A percentile compares a stretch with the other conserved stretches of the same genome.
These are phyloP conservation scores for Nigrospora sphaerica DNA, from an alignment of 2,329 filamentous ascomycete genomes.

Conservation along the genomic window DNA sequence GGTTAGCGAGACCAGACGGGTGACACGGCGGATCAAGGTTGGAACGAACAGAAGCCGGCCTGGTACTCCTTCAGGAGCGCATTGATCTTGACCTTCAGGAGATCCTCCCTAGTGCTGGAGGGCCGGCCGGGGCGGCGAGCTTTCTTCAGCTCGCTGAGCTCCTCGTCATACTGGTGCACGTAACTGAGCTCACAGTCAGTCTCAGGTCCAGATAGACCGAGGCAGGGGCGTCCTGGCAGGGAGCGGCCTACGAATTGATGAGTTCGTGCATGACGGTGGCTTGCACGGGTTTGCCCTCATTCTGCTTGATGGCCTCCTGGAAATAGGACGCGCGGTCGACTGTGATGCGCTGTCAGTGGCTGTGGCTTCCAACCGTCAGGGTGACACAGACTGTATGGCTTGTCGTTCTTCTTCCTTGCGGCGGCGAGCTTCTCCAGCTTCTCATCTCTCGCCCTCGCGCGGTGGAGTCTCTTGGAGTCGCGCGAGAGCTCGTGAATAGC, in stretches of 20 bases:
- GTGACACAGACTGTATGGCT: constrained; percentile 56
- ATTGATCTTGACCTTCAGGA: constrained; percentile 64
- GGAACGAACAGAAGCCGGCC: constrained; percentile 66
- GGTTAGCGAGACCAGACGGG: constrained; percentile 7
- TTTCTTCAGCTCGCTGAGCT: constrained; percentile 58
- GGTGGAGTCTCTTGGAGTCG: constrained; percentile 74
- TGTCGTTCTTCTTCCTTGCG: constrained; percentile 67
- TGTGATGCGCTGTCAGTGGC: constrained; percentile 22
- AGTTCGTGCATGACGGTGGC: constrained; percentile 51
- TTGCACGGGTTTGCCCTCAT: constrained; percentile 41
- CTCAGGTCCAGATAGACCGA: not conserved
- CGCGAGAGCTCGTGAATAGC: constrained; percentile 82
- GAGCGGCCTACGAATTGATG: constrained; percentile 47
- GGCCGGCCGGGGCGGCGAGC: constrained; percentile 73
- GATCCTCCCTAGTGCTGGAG: constrained; percentile 67
- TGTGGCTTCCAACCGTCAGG: not conserved
- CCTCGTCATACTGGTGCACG: constrained; percentile 64
- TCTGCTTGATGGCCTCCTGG: constrained; percentile 54
- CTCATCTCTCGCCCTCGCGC: constrained; percentile 74
- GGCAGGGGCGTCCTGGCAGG: not conserved
- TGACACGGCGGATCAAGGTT: not conserved
- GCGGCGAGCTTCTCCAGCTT: constrained; percentile 67
- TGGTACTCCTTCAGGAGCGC: constrained; percentile 72
- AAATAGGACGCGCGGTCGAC: constrained; percentile 66
- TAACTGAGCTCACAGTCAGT: constrained; percentile 35